phyloP scores from a whole-genome alignment of 805 yeast genomes.

The Metschnikowia borealis region DNA sequence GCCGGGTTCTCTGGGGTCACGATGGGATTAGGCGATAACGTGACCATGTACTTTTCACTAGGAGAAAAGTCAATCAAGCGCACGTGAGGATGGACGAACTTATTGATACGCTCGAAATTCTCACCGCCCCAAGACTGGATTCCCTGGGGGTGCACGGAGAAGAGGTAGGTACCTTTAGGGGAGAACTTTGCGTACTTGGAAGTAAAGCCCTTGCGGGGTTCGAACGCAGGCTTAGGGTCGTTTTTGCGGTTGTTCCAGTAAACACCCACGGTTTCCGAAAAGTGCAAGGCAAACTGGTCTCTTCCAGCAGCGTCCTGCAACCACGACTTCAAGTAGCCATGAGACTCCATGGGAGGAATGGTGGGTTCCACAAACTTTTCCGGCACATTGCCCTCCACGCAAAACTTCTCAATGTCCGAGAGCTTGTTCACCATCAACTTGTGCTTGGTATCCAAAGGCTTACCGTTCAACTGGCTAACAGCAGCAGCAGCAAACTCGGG shows the following conservation, averaged over 20 bases:
- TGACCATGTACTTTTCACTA: conserved; percentile 81
- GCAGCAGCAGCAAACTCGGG: conserved; percentile 71
- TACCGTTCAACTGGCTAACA: conserved; percentile 75
- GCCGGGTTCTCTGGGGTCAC: conserved; percentile 58
- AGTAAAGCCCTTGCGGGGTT: conserved; percentile 82
- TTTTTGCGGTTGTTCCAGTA: conserved; percentile 78
- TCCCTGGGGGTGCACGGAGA: conserved; percentile 91
- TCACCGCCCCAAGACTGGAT: conserved; percentile 95
- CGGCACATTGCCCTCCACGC: conserved; percentile 56
- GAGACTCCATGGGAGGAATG: conserved; percentile 65
- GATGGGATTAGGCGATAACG: conserved; percentile 85
- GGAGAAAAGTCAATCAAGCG: conserved; percentile 90
- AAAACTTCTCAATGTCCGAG: conserved; percentile 77
- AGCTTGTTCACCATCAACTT: conserved; percentile 79
- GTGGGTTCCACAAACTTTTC: conserved; percentile 68
- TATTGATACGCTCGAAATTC: conserved; percentile 64
- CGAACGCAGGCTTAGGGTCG: conserved; percentile 71
- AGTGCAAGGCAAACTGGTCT: conserved; percentile 83
- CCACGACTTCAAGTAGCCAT: conserved; percentile 87
- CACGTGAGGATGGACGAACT: conserved; percentile 86
- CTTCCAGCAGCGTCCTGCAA: conserved; percentile 82
- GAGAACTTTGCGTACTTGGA: conserved; percentile 85
- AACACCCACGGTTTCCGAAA: conserved; percentile 74
- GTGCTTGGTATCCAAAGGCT: conserved; percentile 92
- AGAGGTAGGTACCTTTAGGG: conserved; percentile 85